Evolutionary conservation across 495 filamentous ascomycete genomes (phyloP), one percentile per base, ranked within the genome.

Genomic region (Daldinia caldariorum): DNA sequence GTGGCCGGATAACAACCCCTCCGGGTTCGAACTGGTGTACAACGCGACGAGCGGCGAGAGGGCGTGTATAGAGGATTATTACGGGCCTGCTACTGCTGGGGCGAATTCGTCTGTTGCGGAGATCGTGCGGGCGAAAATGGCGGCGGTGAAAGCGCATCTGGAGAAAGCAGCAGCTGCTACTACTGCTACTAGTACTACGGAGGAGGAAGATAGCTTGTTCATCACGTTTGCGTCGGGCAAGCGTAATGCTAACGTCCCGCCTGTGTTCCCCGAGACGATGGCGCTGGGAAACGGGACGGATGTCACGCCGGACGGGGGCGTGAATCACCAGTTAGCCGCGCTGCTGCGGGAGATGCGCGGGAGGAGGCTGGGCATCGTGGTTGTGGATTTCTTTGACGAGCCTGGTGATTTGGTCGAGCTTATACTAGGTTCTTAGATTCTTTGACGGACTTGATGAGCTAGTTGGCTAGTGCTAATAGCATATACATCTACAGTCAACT

Each of bases 341-440:
- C 91, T 94, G 76, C 91, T 93, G 82, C 88, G 85, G 72, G 90
- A 88, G 74, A 89, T 92, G 68, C 78, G 77, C 49, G 86, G 85
- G 18, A 89, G 89, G 89, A 92, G 94, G 58, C 86, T 97, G 37
- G 90, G 89, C 9, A 78, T 87, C 71, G 81, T 87, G 13, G 84
- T 88, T 74, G 79, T 88, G 76, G 86, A 87, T 61, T 87, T 84
- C 66, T 85, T 79, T 60, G 79, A 82, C 29, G 72, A 77, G 70
- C 83, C 82, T 0, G 74, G 18, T n/a, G 77, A 79, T 10, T 59
- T 83, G 61, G 53, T 83, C 62, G 67, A 53, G 41, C 63, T 70
- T 55, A 34, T 75, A 4, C 22, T 75, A 20, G 63, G 54, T 7
- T 50, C 38, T 45, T 56, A 72, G 66, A 9, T 7, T 50, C 38